These are phyloP conservation scores for Trichosanthes truncata DNA, from an alignment of 306 rosid genomes.

Conservation along the genomic window DNA sequence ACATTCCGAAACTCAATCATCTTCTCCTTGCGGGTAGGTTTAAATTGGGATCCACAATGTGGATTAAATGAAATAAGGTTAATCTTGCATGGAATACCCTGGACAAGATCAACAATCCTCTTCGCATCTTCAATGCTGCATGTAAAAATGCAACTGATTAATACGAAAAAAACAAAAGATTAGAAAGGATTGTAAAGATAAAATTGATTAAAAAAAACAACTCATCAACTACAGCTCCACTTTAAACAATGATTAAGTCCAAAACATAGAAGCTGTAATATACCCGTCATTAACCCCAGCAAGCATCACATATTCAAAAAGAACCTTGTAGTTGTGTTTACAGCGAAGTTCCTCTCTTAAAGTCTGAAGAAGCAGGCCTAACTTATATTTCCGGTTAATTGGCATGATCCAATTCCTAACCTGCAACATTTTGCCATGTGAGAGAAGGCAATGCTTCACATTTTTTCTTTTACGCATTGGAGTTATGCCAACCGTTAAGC, in stretches of 20 bases:
- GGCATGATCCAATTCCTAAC: constrained; percentile 98
- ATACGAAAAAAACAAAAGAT: background rate
- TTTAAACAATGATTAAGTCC: constrained; percentile 10
- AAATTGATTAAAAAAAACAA: background rate
- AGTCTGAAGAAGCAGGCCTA: constrained; percentile 65
- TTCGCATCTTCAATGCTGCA: constrained; percentile 63
- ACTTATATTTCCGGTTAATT: constrained; percentile 74
- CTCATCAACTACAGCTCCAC: background rate
- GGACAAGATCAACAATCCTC: constrained; percentile 60
- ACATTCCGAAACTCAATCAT: constrained; percentile 67
- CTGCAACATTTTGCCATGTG: constrained; percentile 28
- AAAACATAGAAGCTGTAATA: constrained; percentile 6
- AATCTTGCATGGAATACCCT: constrained; percentile 91
- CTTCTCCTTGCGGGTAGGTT: constrained; percentile 63
- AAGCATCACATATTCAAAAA: constrained; percentile 86
- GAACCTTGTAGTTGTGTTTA: constrained; percentile 65
- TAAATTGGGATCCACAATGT: constrained; percentile 72
- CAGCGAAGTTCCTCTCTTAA: constrained; percentile 58
- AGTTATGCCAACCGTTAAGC: constrained; percentile 14
- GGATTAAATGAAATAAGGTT: constrained; percentile 84
- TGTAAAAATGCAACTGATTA: background rate
- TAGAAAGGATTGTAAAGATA: background rate
- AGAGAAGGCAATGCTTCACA: constrained; percentile 9
- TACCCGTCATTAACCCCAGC: constrained; percentile 88
- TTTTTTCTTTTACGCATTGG: background rate